Evolutionary conservation across 2,329 filamentous ascomycete genomes (phyloP).

Genomic region (Fusarium brachygibbosum): DNA sequence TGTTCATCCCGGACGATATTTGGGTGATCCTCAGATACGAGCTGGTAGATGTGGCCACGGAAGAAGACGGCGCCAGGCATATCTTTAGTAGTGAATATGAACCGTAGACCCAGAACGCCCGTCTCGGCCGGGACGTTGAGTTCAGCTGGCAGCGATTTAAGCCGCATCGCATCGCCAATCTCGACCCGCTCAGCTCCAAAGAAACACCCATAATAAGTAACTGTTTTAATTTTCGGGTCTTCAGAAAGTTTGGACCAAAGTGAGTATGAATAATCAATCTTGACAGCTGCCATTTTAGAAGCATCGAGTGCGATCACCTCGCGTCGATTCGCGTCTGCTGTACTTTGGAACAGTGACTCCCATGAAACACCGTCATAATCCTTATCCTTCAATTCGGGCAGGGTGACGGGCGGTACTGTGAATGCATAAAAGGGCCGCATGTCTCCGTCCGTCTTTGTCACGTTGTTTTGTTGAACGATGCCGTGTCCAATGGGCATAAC

Average conservation of each 20-base stretch:
- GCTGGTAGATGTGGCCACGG: slow-evolving; percentile 58
- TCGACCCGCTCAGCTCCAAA: slow-evolving; percentile 65
- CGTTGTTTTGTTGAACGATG: slow-evolving; percentile 55
- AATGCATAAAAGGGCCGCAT: slow-evolving; percentile 66
- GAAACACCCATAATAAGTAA: slow-evolving; percentile 63
- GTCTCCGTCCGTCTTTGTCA: slow-evolving; percentile 57
- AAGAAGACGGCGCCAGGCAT: slow-evolving; percentile 57
- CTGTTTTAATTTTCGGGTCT: slow-evolving; percentile 52
- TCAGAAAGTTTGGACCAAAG: slow-evolving; percentile 59
- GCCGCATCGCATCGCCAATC: slow-evolving; percentile 63
- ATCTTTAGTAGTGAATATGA: slow-evolving; percentile 57
- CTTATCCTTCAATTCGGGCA: slow-evolving; percentile 57
- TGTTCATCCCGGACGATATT: slow-evolving; percentile 54
- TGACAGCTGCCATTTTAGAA: slow-evolving; percentile 64
- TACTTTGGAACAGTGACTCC: slow-evolving; percentile 54
- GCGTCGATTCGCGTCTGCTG: slow-evolving; percentile 55
- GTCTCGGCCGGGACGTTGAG: slow-evolving; percentile 52
- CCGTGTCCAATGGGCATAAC: slow-evolving; percentile 60
- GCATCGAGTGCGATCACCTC: slow-evolving; percentile 63
- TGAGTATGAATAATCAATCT: slow-evolving; percentile 64
- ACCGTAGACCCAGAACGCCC: slow-evolving; percentile 56
- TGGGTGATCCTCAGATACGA: slow-evolving; percentile 50
- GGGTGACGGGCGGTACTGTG: slow-evolving; percentile 61
- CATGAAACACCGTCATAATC: slow-evolving; percentile 60
- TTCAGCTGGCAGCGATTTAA: slow-evolving; percentile 58